These are phyloP conservation scores for Cordyceps tenuipes DNA, from an alignment of 2,329 filamentous ascomycete species.

Conservation along the genomic window DNA sequence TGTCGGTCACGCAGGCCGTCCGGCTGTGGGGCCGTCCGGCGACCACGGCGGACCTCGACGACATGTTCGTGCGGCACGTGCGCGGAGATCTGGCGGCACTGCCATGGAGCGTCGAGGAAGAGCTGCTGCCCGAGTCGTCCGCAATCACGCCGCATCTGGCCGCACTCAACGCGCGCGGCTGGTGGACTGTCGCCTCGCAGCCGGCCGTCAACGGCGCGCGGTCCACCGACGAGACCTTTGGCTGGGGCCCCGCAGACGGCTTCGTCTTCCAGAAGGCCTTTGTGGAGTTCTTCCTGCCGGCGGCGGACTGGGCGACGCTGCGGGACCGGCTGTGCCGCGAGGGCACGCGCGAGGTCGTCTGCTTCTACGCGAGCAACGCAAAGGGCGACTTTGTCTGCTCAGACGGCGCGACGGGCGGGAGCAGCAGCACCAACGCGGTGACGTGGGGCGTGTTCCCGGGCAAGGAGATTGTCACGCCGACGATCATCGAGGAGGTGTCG, in stretches of 20 bases:
- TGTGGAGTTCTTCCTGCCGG: conserved; percentile 87
- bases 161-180: conserved; percentile 68
- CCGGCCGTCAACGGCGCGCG: conserved; percentile 82
- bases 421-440: conserved; percentile 79
- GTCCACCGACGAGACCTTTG: conserved; percentile 71
- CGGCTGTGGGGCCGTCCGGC: conserved; percentile 77
- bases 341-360: conserved; percentile 58
- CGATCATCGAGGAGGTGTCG: conserved; percentile 91
- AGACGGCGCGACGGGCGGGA: conserved; percentile 34
- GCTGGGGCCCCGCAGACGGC: conserved; percentile 86
- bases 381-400: conserved; percentile 71
- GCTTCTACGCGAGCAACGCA: conserved; percentile 80
- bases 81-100: conserved; percentile 71
- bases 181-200: conserved; percentile 96
- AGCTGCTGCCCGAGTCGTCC: conserved; percentile 72
- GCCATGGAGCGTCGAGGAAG: conserved; percentile 82
- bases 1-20: conserved; percentile 75
- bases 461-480: conserved; percentile 93
- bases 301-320: conserved; percentile 61
- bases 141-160: conserved; percentile 72
- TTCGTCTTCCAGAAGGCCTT: conserved; percentile 99
- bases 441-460: conserved; percentile 95
- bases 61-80: conserved; percentile 74
- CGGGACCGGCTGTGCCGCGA: conserved; percentile 51
- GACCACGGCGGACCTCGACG: conserved; percentile 61